These are phyloP conservation scores for Musa beccarii DNA, from an alignment of 176 grass and related monocot genomes.

Conservation along the genomic window DNA sequence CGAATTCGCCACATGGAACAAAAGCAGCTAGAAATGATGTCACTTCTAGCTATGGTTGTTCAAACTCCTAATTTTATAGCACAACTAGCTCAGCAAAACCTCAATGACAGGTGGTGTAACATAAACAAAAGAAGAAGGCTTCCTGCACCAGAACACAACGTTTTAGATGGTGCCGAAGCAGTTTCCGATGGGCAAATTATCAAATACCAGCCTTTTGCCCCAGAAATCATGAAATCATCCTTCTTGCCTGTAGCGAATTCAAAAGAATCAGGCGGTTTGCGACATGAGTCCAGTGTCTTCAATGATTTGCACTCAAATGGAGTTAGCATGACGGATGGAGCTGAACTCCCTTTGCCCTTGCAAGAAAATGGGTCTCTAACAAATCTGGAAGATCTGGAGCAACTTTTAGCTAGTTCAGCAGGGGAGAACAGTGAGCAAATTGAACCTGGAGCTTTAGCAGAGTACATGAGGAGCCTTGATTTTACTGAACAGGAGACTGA, in stretches of 20 bases:
- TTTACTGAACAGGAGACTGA: neutral
- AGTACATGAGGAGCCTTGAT: neutral
- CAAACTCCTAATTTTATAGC: conserved; percentile 1
- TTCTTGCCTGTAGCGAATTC: neutral
- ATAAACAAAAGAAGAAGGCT: conserved; percentile 14
- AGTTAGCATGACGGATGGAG: neutral
- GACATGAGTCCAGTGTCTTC: neutral
- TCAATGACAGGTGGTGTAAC: conserved; percentile 3
- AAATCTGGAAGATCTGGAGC: neutral
- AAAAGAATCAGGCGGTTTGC: neutral
- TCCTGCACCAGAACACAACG: neutral
- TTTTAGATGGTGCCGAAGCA: neutral
- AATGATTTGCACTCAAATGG: neutral
- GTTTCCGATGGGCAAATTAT: conserved; percentile 15
- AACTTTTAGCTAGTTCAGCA: neutral
- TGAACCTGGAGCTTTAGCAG: neutral
- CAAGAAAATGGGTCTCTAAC: neutral
- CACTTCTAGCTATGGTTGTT: conserved; percentile 12
- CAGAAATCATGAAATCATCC: neutral
- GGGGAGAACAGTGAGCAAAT: neutral
- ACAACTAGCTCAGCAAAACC: conserved; percentile 2
- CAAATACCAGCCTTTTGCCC: conserved; percentile 8
- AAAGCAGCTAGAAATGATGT: conserved; percentile 16
- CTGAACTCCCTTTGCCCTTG: neutral
- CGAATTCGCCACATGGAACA: conserved; percentile 3